phyloP scores from a whole-genome alignment of 1,284 basidiomycete species.

The Vanrija pseudolonga region DNA sequence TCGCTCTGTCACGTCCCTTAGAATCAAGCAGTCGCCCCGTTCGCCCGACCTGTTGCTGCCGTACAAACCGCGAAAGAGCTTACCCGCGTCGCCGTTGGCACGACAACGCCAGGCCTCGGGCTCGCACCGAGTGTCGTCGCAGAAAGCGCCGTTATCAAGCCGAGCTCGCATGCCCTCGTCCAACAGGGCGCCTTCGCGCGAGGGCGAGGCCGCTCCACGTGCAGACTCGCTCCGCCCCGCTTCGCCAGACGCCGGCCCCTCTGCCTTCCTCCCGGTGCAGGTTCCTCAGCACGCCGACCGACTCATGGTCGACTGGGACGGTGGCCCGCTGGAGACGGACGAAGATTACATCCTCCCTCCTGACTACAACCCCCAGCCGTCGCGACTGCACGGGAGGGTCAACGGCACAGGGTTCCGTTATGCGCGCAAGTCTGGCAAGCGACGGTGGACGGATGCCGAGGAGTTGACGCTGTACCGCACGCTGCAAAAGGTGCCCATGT shows the following conservation, averaged over 20 bases:
- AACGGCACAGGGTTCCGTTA: conserved; percentile 18
- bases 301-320: conserved; percentile 27
- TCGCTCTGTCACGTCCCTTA: too few relatives aligned
- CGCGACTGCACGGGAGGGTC: conserved; percentile 20
- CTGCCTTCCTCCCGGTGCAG: not conserved
- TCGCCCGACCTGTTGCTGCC: too few relatives aligned
- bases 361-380: conserved; percentile 4
- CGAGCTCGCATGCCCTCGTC: not conserved
- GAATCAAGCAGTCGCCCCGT: too few relatives aligned
- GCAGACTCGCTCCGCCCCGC: too few relatives aligned
- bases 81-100: not conserved
- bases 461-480: conserved; percentile 35
- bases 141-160: too few relatives aligned
- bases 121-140: not conserved
- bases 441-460: conserved; percentile 29
- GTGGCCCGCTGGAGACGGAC: conserved; percentile 18
- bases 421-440: conserved; percentile 20
- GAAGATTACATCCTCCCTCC: conserved; percentile 15
- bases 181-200: not conserved
- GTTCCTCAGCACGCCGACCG: conserved; percentile 12
- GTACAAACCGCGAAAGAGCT: too few relatives aligned
- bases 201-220: too few relatives aligned
- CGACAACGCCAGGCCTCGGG: too few relatives aligned
- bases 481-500: conserved; percentile 34
- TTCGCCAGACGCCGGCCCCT: too few relatives aligned